A percentile compares a stretch with the other conserved stretches of the same genome.
These are phyloP conservation scores for Psilocybe tampanensis DNA, from an alignment of 768 basidiomycete genomes.

Conservation along the genomic window DNA sequence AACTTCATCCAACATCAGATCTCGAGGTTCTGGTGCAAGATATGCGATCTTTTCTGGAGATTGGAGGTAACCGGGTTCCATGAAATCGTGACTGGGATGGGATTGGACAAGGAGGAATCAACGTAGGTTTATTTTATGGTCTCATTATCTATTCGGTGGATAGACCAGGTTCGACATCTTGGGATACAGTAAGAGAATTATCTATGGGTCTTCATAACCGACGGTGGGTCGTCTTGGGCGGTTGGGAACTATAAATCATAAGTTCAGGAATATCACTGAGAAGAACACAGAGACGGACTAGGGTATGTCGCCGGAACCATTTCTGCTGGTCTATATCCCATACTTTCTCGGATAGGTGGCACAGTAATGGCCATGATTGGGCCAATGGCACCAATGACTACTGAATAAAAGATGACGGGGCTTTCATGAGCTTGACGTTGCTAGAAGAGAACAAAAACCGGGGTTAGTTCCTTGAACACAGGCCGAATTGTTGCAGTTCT, in stretches of 20 bases:
- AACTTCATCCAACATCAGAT: too few relatives aligned
- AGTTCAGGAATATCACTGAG: not conserved
- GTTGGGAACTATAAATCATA: conserved; percentile 57
- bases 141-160: not conserved
- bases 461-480: not conserved
- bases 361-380: conserved; percentile 73
- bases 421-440: conserved; percentile 91
- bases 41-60: too few relatives aligned
- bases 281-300: conserved; percentile 45
- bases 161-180: not conserved
- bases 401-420: conserved; percentile 89
- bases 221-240: conserved; percentile 67
- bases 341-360: conserved; percentile 76
- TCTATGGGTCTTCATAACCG: conserved; percentile 72
- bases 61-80: too few relatives aligned
- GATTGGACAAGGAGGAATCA: too few relatives aligned
- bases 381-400: conserved; percentile 72
- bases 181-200: not conserved
- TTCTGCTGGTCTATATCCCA: conserved; percentile 74
- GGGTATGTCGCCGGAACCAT: conserved; percentile 79
- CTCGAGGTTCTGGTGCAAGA: too few relatives aligned
- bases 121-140: not conserved
- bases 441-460: conserved; percentile 41
- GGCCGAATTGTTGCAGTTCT: not conserved
- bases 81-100: too few relatives aligned